Conservation (phyloP, 2,329 filamentous ascomycete species). For the Aureobasidium pullulans region DNA sequence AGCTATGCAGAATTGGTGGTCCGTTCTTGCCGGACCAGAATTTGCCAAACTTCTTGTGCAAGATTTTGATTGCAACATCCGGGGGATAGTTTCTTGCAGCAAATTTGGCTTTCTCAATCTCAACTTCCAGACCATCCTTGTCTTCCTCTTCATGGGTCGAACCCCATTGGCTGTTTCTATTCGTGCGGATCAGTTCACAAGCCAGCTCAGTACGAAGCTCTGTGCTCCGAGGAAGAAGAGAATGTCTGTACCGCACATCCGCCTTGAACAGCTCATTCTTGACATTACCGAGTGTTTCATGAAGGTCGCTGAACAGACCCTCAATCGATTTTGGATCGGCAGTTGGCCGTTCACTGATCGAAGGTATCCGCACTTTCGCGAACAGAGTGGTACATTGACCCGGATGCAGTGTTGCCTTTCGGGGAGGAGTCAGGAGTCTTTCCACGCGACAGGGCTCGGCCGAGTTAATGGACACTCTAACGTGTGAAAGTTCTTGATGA, state of each 20-base stretch:
- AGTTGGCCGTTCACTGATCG: background rate
- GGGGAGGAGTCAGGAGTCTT: constrained; percentile 3
- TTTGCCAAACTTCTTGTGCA: constrained; percentile 10
- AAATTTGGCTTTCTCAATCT: constrained; percentile 9
- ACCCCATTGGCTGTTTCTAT: constrained; percentile 28
- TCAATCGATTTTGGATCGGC: background rate
- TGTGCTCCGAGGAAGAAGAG: constrained; percentile 26
- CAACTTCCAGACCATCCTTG: background rate
- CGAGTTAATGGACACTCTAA: constrained; percentile 8
- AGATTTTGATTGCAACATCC: background rate
- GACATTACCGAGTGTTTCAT: background rate
- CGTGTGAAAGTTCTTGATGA: background rate
- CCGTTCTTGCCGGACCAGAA: constrained; percentile 6
- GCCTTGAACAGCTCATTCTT: background rate
- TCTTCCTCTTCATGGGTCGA: constrained; percentile 11
- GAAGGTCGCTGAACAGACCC: background rate
- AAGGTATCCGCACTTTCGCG: constrained; percentile 3
- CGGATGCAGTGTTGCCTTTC: background rate
- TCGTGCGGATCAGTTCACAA: constrained; percentile 25
- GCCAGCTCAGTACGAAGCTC: constrained; percentile 24
- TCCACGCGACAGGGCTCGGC: constrained; percentile 3
- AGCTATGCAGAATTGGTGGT: background rate
- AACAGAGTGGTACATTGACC: constrained; percentile 7
- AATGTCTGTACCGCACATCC: constrained; percentile 30
- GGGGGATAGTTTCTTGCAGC: constrained; percentile 11